These are phyloP conservation scores for Clonostachys rosea DNA, from an alignment of 2,329 filamentous ascomycete species.

Conservation along the genomic window DNA sequence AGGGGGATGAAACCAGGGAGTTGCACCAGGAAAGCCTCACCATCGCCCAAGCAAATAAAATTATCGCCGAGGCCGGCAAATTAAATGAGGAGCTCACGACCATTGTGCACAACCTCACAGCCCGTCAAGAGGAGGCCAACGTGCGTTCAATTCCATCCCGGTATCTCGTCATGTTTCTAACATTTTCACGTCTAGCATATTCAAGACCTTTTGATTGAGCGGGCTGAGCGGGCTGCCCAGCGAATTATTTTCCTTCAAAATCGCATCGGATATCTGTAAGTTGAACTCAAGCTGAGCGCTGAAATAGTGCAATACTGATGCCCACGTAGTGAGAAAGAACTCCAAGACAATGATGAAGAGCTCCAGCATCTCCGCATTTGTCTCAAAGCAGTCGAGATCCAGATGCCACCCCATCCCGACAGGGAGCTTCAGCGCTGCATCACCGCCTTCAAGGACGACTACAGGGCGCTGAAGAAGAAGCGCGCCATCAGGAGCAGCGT, in stretches of 20 bases:
- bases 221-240: slow-evolving; percentile 51
- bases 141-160: slow-evolving; percentile 25
- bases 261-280: slow-evolving; percentile 52
- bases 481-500: slow-evolving; percentile 25
- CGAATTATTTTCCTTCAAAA: slow-evolving; percentile 57
- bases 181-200: slow-evolving; percentile 41
- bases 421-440: slow-evolving; percentile 55
- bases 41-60: slow-evolving; percentile 25
- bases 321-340: slow-evolving; percentile 44
- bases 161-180: background rate
- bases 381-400: slow-evolving; percentile 58
- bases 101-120: slow-evolving; percentile 44
- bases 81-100: slow-evolving; percentile 45
- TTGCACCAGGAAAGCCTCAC: slow-evolving; percentile 22
- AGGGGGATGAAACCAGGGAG: slow-evolving; percentile 16
- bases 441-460: slow-evolving; percentile 57
- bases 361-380: slow-evolving; percentile 57
- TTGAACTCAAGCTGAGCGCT: slow-evolving; percentile 1
- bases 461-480: slow-evolving; percentile 41
- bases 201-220: slow-evolving; percentile 53
- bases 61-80: slow-evolving; percentile 27
- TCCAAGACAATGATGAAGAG: slow-evolving; percentile 53
- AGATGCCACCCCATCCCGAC: slow-evolving; percentile 46
- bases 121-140: slow-evolving; percentile 55
- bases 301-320: slow-evolving; percentile 1